Conservation (phyloP, 1,284 basidiomycete species). For the Heterobasidion irregulare region DNA sequence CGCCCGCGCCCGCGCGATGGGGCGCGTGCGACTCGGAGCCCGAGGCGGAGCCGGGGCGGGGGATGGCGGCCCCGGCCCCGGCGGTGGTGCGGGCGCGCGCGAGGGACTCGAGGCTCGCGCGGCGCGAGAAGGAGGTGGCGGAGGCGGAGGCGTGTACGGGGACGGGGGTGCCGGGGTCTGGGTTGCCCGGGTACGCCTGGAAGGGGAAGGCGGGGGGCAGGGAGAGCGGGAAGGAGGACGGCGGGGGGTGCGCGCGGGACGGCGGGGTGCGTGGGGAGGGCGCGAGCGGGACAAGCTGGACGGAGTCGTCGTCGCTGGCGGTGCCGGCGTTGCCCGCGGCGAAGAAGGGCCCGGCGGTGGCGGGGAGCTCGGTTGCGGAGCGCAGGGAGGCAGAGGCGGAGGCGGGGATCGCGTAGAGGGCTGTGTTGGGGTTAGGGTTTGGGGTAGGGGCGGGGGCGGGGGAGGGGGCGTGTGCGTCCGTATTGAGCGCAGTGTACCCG, state of each 20-base stretch:
- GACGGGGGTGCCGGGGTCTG: constrained; percentile 38
- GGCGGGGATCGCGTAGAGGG: not conserved
- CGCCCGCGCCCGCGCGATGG: too few relatives aligned
- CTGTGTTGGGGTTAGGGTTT: not conserved
- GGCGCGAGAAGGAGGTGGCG: constrained; percentile 8
- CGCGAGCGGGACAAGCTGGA: not conserved
- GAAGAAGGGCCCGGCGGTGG: constrained; percentile 1
- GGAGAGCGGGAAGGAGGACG: constrained; percentile 2
- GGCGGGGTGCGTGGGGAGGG: not conserved
- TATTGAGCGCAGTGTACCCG: constrained; percentile 7
- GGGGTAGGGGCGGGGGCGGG: not conserved
- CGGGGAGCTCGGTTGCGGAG: not conserved
- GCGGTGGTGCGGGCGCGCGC: constrained; percentile 5
- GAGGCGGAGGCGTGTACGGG: constrained; percentile 20
- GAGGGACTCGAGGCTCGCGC: constrained; percentile 27
- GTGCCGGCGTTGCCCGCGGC: not conserved
- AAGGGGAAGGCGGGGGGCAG: constrained; percentile 50
- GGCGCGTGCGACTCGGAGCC: not conserved
- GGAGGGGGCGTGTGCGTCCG: too few relatives aligned
- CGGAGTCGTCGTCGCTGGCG: constrained; percentile 1
- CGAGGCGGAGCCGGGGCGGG: too few relatives aligned
- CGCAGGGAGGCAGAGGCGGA: constrained; percentile 7
- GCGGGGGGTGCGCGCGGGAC: not conserved
- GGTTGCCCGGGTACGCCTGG: constrained; percentile 54
- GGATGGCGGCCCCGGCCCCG: not conserved